Evolutionary conservation across 176 grass and related monocot species (phyloP).

Genomic region (Phyllostachys edulis): DNA sequence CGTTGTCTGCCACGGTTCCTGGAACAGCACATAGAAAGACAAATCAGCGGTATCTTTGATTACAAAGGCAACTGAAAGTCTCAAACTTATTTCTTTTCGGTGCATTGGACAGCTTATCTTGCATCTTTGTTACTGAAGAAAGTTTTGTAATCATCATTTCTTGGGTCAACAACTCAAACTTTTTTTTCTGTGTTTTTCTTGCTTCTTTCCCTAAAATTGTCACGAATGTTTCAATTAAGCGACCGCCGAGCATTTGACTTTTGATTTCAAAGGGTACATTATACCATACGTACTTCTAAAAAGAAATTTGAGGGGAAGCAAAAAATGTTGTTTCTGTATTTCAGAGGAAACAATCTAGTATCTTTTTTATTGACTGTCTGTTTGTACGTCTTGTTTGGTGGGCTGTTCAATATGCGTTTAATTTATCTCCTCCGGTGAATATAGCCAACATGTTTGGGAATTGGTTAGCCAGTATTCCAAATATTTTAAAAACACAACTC

Average conservation of each 20-base stretch:
- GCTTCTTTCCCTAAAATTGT: not conserved
- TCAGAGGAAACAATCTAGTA: too few species aligned
- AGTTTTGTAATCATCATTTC: not conserved
- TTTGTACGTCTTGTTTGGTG: too few species aligned
- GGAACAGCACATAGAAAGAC: not conserved
- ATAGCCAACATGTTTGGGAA: too few species aligned
- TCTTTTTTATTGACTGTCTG: too few species aligned
- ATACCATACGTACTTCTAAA: not conserved
- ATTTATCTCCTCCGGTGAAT: too few species aligned
- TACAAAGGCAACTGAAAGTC: not conserved
- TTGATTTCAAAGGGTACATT: not conserved
- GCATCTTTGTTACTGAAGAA: not conserved
- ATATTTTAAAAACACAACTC: too few species aligned
- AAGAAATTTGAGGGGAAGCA: too few species aligned
- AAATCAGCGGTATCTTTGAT: not conserved
- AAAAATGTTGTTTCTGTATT: too few species aligned
- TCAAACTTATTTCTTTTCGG: not conserved
- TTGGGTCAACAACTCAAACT: not conserved
- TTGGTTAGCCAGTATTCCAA: too few species aligned
- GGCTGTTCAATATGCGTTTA: too few species aligned
- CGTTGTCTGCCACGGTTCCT: slow-evolving; percentile 87
- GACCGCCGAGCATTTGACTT: not conserved
- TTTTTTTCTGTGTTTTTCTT: not conserved
- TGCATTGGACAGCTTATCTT: not conserved
- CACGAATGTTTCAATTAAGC: not conserved